A percentile compares a stretch with the other conserved stretches of the same genome.
Conservation (phyloP, 306 rosid genomes). For the Castanea mollissima region DNA sequence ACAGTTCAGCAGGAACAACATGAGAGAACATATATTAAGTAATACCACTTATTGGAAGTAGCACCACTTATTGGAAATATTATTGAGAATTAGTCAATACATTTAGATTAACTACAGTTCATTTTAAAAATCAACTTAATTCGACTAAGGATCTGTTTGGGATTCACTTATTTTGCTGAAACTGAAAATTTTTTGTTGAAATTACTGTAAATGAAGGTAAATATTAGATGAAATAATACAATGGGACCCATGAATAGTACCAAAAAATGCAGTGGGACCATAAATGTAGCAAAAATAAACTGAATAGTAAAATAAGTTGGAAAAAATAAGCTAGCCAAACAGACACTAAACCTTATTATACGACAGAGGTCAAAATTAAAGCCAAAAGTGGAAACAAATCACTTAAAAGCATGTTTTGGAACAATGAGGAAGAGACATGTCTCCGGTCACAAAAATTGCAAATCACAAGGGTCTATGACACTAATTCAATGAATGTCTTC, state of each 20-base stretch:
- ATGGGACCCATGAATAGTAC: too few relatives aligned
- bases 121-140: neutral
- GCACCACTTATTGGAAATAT: neutral
- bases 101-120: neutral
- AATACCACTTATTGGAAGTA: too few relatives aligned
- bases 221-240: too few relatives aligned
- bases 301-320: too few relatives aligned
- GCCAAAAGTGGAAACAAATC: neutral
- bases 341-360: neutral
- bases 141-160: neutral
- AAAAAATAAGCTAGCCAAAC: too few relatives aligned
- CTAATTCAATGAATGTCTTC: neutral
- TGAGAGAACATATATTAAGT: neutral
- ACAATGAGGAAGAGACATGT: neutral
- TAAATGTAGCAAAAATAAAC: too few relatives aligned
- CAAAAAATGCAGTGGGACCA: too few relatives aligned
- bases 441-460: neutral
- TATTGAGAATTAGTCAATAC: neutral
- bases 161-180: too few relatives aligned
- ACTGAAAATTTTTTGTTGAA: too few relatives aligned
- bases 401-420: neutral
- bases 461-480: neutral
- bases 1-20: neutral
- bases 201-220: too few relatives aligned
- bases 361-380: neutral